Evolutionary conservation across 257 asterid genomes (phyloP), one percentile per base, ranked within the genome.

Genomic region (Phtheirospermum japonicum): DNA sequence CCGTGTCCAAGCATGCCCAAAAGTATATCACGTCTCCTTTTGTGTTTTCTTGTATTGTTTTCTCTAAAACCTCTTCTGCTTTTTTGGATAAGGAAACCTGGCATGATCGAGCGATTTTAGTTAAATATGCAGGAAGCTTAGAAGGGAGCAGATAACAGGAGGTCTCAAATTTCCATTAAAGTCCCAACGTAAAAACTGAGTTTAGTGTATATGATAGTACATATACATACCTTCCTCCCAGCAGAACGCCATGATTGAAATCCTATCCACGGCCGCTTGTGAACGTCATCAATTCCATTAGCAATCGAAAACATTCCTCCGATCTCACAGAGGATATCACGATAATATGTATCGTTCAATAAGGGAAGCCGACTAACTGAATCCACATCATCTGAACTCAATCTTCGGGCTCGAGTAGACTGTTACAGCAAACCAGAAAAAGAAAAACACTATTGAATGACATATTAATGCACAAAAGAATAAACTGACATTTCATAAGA

Each of bases 181-280:
- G n/a, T n/a, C n/a, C n/a, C n/a, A n/a, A n/a, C n/a, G n/a, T n/a
- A n/a, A n/a, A n/a, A n/a, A n/a, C n/a, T n/a, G n/a, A n/a, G n/a
- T n/a, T n/a, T n/a, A n/a, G n/a, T n/a, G n/a, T n/a, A 65, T 13
- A 43, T 43, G 58, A 31, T 16, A 49, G 34, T 64, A 20, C 17
- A 63, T 57, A 54, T 43, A 7, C 75, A 28, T 61, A 87, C 99
- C 90, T 82, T 82, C 77, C 95, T 85, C 65, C 90, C 99, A 75
- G 95, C 71, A 64, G 97, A 88, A 56, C 82, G 92, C 99, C 99
- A 93, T 66, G 99, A 93, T 84, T 93, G 99, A 83, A 93, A 93
- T 76, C 99, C 99, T 57, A 93, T 83, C 99, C 99, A 93, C 59
- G 99, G 97, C 59, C 91, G 80, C 80, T 83, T 89, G 76, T 93